These are phyloP conservation scores for Saccharomycopsis olivae DNA, from an alignment of 805 yeast genomes.

Conservation along the genomic window DNA sequence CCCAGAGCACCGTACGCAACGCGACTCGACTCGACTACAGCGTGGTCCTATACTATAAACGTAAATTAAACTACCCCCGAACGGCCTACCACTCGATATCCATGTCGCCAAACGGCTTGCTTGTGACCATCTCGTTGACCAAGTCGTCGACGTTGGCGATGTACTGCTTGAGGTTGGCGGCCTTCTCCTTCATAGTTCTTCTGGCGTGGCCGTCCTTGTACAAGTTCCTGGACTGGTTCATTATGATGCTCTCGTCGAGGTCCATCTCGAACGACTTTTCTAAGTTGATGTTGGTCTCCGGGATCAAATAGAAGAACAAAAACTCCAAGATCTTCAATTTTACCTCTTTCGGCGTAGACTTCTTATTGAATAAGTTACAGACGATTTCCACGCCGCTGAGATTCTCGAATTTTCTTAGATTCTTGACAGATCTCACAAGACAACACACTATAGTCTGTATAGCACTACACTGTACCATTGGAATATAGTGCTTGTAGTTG, in stretches of 20 bases:
- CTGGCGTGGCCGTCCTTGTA: slow-evolving; percentile 23
- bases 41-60: too few relatives aligned
- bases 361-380: slow-evolving; percentile 34
- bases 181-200: slow-evolving; percentile 35
- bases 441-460: slow-evolving; percentile 49
- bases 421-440: slow-evolving; percentile 44
- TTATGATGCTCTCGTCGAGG: slow-evolving; percentile 16
- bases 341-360: slow-evolving; percentile 36
- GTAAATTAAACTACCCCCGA: too few relatives aligned
- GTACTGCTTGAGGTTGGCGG: slow-evolving; percentile 30
- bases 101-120: slow-evolving; percentile 40
- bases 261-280: slow-evolving; percentile 16
- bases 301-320: slow-evolving; percentile 55
- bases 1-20: too few relatives aligned
- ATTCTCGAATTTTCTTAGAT: slow-evolving; percentile 48
- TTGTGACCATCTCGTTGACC: slow-evolving; percentile 34
- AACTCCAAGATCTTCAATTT: slow-evolving; percentile 60
- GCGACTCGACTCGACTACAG: too few relatives aligned
- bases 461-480: slow-evolving; percentile 27
- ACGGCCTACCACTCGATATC: slow-evolving; percentile 37
- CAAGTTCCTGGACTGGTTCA: slow-evolving; percentile 14
- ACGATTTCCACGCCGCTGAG: slow-evolving; percentile 44
- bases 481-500: slow-evolving; percentile 14
- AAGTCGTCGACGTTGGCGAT: slow-evolving; percentile 36
- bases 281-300: slow-evolving; percentile 33